Evolutionary conservation across 169 alveolate species (phyloP).

Genomic region (Perkinsus marinus): DNA sequence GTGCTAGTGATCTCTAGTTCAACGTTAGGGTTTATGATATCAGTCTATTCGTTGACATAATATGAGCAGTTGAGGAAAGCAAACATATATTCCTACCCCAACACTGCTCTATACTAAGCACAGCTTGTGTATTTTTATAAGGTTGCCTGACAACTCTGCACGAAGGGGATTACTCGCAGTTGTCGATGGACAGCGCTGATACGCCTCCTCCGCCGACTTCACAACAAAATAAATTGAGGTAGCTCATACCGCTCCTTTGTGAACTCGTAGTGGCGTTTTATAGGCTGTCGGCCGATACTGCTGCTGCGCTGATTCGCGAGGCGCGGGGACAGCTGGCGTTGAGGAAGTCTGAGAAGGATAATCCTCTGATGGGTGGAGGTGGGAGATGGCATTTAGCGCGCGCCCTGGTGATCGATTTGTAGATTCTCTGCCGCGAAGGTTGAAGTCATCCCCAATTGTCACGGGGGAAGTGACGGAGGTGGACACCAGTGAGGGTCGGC

Average conservation of each 20-base stretch:
- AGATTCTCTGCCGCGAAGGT: not conserved
- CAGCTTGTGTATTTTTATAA: too few species aligned
- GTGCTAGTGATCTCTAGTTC: too few species aligned
- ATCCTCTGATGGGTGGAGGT: not conserved
- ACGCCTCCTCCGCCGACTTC: not conserved
- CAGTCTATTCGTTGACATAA: too few species aligned
- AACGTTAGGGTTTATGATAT: too few species aligned
- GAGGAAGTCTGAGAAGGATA: not conserved
- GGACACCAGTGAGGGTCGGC: too few species aligned
- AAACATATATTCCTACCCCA: too few species aligned
- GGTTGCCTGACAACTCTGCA: not conserved
- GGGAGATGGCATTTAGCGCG: not conserved
- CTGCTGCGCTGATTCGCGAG: not conserved
- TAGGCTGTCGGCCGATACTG: not conserved
- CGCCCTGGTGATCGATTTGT: not conserved
- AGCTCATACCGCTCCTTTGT: too few species aligned
- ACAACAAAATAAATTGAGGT: not conserved
- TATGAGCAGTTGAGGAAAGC: too few species aligned
- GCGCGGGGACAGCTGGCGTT: not conserved
- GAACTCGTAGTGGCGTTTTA: too few species aligned
- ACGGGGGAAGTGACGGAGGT: too few species aligned
- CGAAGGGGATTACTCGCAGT: not conserved
- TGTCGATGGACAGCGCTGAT: not conserved
- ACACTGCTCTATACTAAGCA: too few species aligned
- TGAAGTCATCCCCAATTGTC: not conserved